Base-by-base conservation (phyloP, 495 filamentous ascomycete species). In the Melanomma pulvis-pyrius region DNA sequence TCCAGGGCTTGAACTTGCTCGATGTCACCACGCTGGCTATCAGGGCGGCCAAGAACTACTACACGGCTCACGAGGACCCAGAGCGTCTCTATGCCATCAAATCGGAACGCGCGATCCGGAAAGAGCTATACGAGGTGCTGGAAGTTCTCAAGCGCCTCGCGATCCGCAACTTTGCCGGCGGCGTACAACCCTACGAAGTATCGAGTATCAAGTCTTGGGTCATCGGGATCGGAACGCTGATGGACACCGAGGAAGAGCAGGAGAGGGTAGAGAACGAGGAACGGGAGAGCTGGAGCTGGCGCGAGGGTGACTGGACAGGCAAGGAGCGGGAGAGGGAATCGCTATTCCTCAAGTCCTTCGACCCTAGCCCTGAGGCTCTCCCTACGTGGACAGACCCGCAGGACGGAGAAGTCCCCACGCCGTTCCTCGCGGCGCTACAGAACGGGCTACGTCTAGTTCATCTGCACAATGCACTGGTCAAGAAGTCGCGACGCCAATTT, bases 1-100 rank as follows among this genome's bases (percentile, higher is more conserved):
- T 97, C 6, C 90, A 97, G 74, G 94, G 94, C 8, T 84, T 97
- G 79, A 90, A 96, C 61, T 84, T 98, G 41, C 80, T 97, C 36
- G 94, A 98, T 72, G 85, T 96, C 50, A 87, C 93, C 76, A 98
- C 94, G 2, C 81, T 97, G 48, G 93, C 93, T 15, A 97, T 98
- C 62, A 88, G 92, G 34, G 93, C 96, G 7, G 94, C 94, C 34
- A 96, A 92, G 74, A 87, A 92, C 48, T 98, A 97, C 79, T 98
- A 97, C 77, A 96, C 92, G 6, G 79, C 89, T 1, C 92, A 97
- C 73, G 86, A 92, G 71, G 80, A 88, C 22, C 90, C 92, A 6
- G 87, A 91, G 61, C 87, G 90, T 25, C 79, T 97, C n/a, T 90
- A 92, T 64, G 79, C 85, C 36, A 92, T 97, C 79, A 91, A 89